Evolutionary conservation across 305 asterid species (phyloP).

Genomic region (Fraxinus sp.): DNA sequence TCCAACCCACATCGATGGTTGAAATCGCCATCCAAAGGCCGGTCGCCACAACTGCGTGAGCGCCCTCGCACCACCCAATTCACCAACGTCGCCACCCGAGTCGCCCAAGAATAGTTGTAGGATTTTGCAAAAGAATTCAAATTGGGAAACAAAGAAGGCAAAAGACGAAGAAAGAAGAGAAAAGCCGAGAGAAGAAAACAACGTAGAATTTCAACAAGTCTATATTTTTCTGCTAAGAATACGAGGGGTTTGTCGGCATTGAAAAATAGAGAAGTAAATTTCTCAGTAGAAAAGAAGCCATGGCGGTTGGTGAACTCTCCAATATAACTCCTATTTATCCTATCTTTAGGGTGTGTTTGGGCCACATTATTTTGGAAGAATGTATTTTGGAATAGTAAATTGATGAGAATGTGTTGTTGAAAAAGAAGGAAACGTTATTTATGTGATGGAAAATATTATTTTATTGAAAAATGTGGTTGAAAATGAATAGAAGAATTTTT

Average conservation of each 20-base stretch:
- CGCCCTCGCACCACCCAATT: constrained; percentile 50
- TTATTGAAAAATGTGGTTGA: too few relatives aligned
- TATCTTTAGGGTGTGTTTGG: not conserved
- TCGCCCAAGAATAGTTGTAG: constrained; percentile 20
- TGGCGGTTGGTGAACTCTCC: constrained; percentile 46
- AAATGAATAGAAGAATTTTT: too few relatives aligned
- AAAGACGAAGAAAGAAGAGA: constrained; percentile 56
- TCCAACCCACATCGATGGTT: too few relatives aligned
- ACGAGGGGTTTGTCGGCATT: constrained; percentile 49
- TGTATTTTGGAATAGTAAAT: too few relatives aligned
- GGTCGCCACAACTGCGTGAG: constrained; percentile 48
- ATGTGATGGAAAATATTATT: too few relatives aligned
- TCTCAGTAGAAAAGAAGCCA: constrained; percentile 52
- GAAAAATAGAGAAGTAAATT: constrained; percentile 41
- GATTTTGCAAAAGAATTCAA: constrained; percentile 27
- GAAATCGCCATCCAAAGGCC: too few relatives aligned
- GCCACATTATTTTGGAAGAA: too few relatives aligned
- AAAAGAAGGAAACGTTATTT: too few relatives aligned
- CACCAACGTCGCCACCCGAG: constrained; percentile 31
- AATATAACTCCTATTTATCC: not conserved
- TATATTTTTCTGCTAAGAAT: constrained; percentile 32
- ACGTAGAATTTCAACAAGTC: constrained; percentile 42
- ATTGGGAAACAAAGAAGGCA: constrained; percentile 48
- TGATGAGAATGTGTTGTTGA: too few relatives aligned
- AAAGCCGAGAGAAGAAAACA: constrained; percentile 33